phyloP scores from a whole-genome alignment of 352 stramenopile species.

The Phytophthora citricola region DNA sequence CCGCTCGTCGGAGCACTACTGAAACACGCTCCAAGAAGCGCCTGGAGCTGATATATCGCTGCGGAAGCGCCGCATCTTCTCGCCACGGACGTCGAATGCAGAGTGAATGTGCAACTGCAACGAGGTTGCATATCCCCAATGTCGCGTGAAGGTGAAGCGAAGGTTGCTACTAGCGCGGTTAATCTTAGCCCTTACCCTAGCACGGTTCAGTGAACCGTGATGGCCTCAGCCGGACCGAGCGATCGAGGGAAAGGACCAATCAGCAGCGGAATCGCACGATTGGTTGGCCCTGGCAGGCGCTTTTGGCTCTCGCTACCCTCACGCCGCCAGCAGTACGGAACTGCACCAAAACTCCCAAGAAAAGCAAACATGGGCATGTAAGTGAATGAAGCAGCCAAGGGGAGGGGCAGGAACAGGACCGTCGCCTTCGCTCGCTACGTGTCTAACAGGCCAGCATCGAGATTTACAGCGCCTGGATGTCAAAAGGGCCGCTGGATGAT shows the following conservation, averaged over 20 bases:
- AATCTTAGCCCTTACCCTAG: conserved; percentile 19
- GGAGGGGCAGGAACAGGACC: background rate
- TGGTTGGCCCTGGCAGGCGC: conserved; percentile 75
- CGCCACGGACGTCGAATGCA: background rate
- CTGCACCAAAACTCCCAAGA: conserved; percentile 85
- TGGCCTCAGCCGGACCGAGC: conserved; percentile 36
- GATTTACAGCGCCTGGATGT: too few relatives aligned
- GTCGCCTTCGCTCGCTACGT: conserved; percentile 3
- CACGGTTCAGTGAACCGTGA: conserved; percentile 42
- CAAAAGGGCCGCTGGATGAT: background rate
- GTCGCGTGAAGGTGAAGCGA: conserved; percentile 38
- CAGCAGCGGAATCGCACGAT: conserved; percentile 54
- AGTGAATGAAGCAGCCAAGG: conserved; percentile 37
- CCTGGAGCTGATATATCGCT: too few relatives aligned
- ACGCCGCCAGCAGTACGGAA: conserved; percentile 77
- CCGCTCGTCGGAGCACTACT: conserved; percentile 7
- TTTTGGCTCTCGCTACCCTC: conserved; percentile 34
- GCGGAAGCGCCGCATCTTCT: background rate
- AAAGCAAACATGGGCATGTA: conserved; percentile 88
- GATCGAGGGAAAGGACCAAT: conserved; percentile 34
- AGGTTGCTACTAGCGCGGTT: conserved; percentile 31
- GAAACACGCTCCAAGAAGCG: background rate
- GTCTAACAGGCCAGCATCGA: too few relatives aligned
- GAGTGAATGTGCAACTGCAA: conserved; percentile 25
- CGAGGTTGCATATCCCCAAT: conserved; percentile 6